phyloP scores from a whole-genome alignment of 257 asterid species.

The Solanum clarkiae region DNA sequence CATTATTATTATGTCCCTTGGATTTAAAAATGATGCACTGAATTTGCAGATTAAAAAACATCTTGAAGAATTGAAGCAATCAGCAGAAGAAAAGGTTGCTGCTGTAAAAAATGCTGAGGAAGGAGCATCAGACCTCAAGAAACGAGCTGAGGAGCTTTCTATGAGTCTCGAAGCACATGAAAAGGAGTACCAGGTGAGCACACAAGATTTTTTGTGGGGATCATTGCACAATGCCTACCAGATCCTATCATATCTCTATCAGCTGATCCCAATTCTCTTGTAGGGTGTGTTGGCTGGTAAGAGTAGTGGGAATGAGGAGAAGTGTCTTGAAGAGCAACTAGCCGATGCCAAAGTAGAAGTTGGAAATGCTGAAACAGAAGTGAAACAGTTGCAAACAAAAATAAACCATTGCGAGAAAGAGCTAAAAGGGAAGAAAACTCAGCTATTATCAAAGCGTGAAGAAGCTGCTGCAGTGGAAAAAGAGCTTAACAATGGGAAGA shows the following conservation, averaged over 20 bases:
- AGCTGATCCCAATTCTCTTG: neutral
- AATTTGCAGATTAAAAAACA: slow-evolving; percentile 46
- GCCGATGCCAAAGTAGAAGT: slow-evolving; percentile 87
- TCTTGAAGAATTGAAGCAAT: slow-evolving; percentile 67
- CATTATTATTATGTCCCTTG: neutral
- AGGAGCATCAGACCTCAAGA: slow-evolving; percentile 71
- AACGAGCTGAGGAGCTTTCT: slow-evolving; percentile 52
- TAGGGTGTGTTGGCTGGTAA: slow-evolving; percentile 97
- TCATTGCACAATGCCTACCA: neutral
- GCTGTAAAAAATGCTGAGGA: slow-evolving; percentile 70
- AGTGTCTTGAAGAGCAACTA: slow-evolving; percentile 96
- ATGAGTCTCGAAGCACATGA: slow-evolving; percentile 76
- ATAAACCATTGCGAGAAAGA: slow-evolving; percentile 78
- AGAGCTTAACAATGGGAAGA: slow-evolving; percentile 46
- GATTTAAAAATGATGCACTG: neutral
- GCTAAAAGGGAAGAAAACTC: slow-evolving; percentile 53
- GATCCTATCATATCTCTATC: neutral
- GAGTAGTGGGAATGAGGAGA: slow-evolving; percentile 91
- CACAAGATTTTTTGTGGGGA: neutral
- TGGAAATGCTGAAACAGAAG: slow-evolving; percentile 79
- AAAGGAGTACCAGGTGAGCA: slow-evolving; percentile 77
- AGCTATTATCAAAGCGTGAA: slow-evolving; percentile 50
- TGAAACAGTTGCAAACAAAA: slow-evolving; percentile 90
- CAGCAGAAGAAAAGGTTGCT: slow-evolving; percentile 60
- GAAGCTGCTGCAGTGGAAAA: slow-evolving; percentile 68